phyloP scores from a whole-genome alignment of 768 basidiomycete species.

The Amanita rubescens region DNA sequence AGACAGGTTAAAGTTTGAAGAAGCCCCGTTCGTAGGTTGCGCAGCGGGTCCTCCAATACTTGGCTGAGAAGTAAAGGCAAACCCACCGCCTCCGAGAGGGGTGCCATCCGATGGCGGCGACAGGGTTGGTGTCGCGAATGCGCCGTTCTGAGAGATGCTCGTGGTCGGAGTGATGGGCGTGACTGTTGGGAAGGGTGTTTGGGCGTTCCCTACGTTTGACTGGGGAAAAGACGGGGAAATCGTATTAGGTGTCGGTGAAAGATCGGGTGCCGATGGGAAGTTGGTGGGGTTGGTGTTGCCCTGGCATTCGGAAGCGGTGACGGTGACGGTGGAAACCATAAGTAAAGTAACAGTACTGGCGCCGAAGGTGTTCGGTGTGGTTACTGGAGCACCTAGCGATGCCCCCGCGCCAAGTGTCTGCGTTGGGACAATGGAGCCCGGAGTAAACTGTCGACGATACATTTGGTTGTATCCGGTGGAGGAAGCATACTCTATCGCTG shows the following conservation, averaged over 20 bases:
- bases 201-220: background rate
- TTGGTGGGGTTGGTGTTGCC: background rate
- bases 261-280: background rate
- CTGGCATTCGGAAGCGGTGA: background rate
- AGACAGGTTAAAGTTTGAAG: background rate
- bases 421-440: background rate
- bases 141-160: background rate
- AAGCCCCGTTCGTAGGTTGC: background rate
- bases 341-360: background rate
- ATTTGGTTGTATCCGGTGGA: background rate
- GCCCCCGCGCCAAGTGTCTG: too few species aligned
- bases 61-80: background rate
- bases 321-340: conserved; percentile 4
- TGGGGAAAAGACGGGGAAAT: background rate
- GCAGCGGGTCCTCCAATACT: background rate
- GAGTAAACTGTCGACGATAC: background rate
- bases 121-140: background rate
- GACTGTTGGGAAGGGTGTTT: background rate
- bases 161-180: background rate
- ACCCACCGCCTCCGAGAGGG: background rate
- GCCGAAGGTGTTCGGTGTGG: background rate
- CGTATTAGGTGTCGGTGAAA: background rate
- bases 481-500: background rate
- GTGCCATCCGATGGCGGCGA: background rate
- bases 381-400: background rate